phyloP scores from a whole-genome alignment of 2,329 filamentous ascomycete species.

The Neopestalotiopsis sp. region DNA sequence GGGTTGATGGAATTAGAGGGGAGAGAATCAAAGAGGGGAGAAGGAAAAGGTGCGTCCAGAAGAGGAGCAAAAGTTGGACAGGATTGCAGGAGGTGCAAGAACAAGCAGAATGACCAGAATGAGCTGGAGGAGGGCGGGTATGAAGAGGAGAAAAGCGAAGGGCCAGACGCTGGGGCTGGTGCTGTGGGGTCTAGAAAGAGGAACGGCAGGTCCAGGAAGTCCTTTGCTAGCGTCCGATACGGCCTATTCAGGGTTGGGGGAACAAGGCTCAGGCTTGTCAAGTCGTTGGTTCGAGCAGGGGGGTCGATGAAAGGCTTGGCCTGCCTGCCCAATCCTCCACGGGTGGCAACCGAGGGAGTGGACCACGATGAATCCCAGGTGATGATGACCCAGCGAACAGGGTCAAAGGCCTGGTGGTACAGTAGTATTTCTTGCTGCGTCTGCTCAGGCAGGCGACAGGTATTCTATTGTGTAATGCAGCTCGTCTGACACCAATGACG shows the following conservation, averaged over 20 bases:
- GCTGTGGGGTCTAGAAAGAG: slow-evolving; percentile 29
- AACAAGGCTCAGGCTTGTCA: slow-evolving; percentile 22
- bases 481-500: slow-evolving; percentile 10
- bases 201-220: slow-evolving; percentile 14
- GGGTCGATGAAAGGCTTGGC: slow-evolving; percentile 19
- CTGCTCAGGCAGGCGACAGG: slow-evolving; percentile 6
- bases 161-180: slow-evolving; percentile 30
- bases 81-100: slow-evolving; percentile 25
- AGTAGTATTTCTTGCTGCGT: slow-evolving; percentile 11
- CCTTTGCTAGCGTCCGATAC: slow-evolving; percentile 17
- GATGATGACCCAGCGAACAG: slow-evolving; percentile 6
- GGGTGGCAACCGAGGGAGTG: slow-evolving; percentile 23
- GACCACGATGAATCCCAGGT: slow-evolving; percentile 14
- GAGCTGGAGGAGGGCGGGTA: slow-evolving; percentile 32
- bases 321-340: slow-evolving; percentile 22
- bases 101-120: slow-evolving; percentile 29
- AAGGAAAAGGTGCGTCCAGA: slow-evolving; percentile 27
- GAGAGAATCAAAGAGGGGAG: slow-evolving; percentile 19
- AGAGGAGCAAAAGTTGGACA: slow-evolving; percentile 24
- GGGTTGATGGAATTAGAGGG: slow-evolving; percentile 18
- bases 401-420: not conserved
- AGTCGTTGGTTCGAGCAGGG: slow-evolving; percentile 21
- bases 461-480: slow-evolving; percentile 5
- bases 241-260: slow-evolving; percentile 20
- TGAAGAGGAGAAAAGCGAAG: slow-evolving; percentile 37